phyloP scores from a whole-genome alignment of 2,329 filamentous ascomycete genomes.

The Trichophyton simii region DNA sequence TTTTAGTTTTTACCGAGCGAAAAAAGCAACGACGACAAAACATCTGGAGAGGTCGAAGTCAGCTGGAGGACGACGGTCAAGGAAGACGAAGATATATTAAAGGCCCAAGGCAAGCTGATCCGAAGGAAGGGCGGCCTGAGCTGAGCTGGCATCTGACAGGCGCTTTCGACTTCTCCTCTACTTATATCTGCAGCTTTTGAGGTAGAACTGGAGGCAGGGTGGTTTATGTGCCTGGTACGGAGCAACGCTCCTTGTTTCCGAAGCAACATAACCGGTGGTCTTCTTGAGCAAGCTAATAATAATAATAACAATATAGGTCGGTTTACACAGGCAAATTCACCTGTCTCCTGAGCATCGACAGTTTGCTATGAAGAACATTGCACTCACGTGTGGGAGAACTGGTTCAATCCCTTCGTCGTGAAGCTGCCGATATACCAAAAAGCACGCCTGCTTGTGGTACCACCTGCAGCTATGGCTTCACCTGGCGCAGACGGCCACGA shows the following conservation, averaged over 20 bases:
- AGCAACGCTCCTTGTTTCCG: neutral
- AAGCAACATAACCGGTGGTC: neutral
- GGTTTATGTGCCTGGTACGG: neutral
- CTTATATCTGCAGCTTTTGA: too few relatives aligned
- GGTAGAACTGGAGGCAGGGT: neutral
- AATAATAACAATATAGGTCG: too few relatives aligned
- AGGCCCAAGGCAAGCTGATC: neutral
- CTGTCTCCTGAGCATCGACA: too few relatives aligned
- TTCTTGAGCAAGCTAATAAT: too few relatives aligned
- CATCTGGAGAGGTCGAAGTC: neutral
- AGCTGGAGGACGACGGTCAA: neutral
- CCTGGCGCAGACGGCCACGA: slow-evolving; percentile 3
- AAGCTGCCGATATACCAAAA: neutral
- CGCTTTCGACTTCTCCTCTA: too few relatives aligned
- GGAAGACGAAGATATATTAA: neutral
- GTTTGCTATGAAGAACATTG: neutral
- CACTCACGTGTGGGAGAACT: neutral
- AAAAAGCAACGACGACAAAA: neutral
- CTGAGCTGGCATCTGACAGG: too few relatives aligned
- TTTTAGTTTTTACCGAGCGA: neutral
- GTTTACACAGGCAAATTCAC: too few relatives aligned
- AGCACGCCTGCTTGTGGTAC: neutral
- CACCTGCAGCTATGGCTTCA: slow-evolving; percentile 8
- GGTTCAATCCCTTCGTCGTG: neutral
- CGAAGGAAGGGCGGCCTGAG: neutral